A percentile compares a stretch with the other conserved stretches of the same genome.
These are phyloP conservation scores for Eucalyptus virginea DNA, from an alignment of 345 rosid genomes.

Conservation along the genomic window DNA sequence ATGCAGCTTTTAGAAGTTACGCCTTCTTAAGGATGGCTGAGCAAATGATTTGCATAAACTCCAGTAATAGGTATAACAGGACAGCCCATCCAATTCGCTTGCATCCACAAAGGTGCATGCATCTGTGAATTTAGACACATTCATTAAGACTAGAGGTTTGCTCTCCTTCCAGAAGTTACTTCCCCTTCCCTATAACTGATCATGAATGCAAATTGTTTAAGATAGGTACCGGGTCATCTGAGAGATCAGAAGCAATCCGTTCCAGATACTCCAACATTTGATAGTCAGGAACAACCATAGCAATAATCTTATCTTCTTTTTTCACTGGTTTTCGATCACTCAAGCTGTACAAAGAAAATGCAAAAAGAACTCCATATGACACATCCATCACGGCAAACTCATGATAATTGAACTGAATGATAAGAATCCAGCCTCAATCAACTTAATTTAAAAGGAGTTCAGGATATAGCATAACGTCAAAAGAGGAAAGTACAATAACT, in stretches of 20 bases:
- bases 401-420: not conserved
- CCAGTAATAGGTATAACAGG: not conserved
- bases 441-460: not conserved
- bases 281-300: conserved; percentile 92
- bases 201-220: not conserved
- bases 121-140: not conserved
- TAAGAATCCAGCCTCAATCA: not conserved
- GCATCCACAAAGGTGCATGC: not conserved
- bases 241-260: conserved; percentile 64
- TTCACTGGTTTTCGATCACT: conserved; percentile 84
- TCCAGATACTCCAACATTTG: conserved; percentile 78
- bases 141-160: not conserved
- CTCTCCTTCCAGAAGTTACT: not conserved
- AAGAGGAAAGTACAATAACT: not conserved
- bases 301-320: conserved; percentile 79
- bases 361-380: not conserved
- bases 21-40: not conserved
- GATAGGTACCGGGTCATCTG: conserved; percentile 67
- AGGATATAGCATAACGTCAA: not conserved
- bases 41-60: not conserved
- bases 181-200: not conserved
- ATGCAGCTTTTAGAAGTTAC: not conserved
- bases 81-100: not conserved
- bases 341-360: conserved; percentile 22
- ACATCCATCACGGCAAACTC: conserved; percentile 10